These are phyloP conservation scores for Phyllosticta citribraziliensis DNA, from an alignment of 2,329 filamentous ascomycete species.

Conservation along the genomic window DNA sequence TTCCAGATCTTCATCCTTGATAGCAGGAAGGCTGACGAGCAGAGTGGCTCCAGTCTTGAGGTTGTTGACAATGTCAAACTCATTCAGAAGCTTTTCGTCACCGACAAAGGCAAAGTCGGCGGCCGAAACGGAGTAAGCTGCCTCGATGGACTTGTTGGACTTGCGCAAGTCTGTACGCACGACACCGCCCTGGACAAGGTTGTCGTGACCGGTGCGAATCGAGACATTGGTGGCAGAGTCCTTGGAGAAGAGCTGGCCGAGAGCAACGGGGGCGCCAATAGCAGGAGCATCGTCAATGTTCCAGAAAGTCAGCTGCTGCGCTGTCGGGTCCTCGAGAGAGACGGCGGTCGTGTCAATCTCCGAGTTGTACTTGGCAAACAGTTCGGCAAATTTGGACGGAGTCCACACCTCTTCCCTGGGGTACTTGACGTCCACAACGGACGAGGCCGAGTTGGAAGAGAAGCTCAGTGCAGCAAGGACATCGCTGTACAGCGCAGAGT, in stretches of 20 bases:
- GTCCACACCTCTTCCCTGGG: slow-evolving; percentile 60
- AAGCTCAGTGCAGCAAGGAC: slow-evolving; percentile 80
- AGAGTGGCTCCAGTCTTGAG: slow-evolving; percentile 63
- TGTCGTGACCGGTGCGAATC: slow-evolving; percentile 50
- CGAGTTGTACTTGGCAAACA: slow-evolving; percentile 35
- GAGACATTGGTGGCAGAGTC: slow-evolving; percentile 54
- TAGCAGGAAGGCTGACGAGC: slow-evolving; percentile 64
- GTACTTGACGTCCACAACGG: slow-evolving; percentile 81
- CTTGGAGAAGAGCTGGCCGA: slow-evolving; percentile 51
- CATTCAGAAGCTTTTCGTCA: slow-evolving; percentile 67
- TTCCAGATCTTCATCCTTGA: slow-evolving; percentile 83
- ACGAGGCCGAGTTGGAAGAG: slow-evolving; percentile 41
- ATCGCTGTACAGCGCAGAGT: slow-evolving; percentile 86
- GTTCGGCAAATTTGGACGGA: slow-evolving; percentile 40
- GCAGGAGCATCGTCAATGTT: slow-evolving; percentile 68
- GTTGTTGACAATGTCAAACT: slow-evolving; percentile 62
- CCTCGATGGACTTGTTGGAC: slow-evolving; percentile 73
- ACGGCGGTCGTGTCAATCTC: slow-evolving; percentile 35
- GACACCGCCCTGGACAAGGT: slow-evolving; percentile 61
- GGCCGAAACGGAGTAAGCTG: slow-evolving; percentile 68
- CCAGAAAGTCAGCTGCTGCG: slow-evolving; percentile 90
- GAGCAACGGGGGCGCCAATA: slow-evolving; percentile 51
- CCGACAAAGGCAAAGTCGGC: slow-evolving; percentile 74
- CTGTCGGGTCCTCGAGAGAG: slow-evolving; percentile 46
- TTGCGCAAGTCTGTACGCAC: slow-evolving; percentile 77